These are phyloP conservation scores for Colletotrichum sp. DNA, from an alignment of 2,329 filamentous ascomycete species.

Conservation along the genomic window DNA sequence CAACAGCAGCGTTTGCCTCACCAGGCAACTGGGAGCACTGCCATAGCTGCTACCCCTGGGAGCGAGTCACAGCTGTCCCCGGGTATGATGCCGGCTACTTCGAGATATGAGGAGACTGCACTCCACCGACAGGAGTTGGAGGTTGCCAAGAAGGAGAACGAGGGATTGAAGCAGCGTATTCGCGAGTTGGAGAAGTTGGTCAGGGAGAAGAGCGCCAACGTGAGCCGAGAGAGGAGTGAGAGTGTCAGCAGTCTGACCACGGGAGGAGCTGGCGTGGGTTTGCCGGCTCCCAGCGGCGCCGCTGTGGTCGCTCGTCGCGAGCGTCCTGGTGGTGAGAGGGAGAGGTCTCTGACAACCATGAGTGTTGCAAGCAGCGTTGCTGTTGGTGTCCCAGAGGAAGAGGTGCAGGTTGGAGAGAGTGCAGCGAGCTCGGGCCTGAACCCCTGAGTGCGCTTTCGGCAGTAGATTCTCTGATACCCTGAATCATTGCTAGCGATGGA, in stretches of 20 bases:
- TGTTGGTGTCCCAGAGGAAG: conserved; percentile 64
- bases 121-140: conserved; percentile 67
- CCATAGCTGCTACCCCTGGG: conserved; percentile 40
- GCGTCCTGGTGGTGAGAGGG: conserved; percentile 40
- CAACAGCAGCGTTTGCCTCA: conserved; percentile 37
- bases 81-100: conserved; percentile 59
- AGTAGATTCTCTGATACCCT: neutral
- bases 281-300: conserved; percentile 29
- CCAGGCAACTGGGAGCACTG: conserved; percentile 35
- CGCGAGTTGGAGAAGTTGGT: conserved; percentile 66
- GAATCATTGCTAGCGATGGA: neutral
- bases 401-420: conserved; percentile 66
- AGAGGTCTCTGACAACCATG: conserved; percentile 45
- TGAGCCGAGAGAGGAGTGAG: conserved; percentile 52
- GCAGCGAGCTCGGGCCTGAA: conserved; percentile 54
- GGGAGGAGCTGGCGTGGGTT: conserved; percentile 36
- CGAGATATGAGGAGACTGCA: conserved; percentile 67
- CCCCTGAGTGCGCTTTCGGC: neutral
- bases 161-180: conserved; percentile 63
- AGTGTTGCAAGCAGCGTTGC: conserved; percentile 51
- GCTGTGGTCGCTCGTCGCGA: conserved; percentile 53
- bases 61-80: conserved; percentile 53
- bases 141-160: conserved; percentile 67
- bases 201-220: conserved; percentile 53
- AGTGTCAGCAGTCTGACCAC: conserved; percentile 56